phyloP scores from a whole-genome alignment of 495 filamentous ascomycete genomes.

The Niebla homalea region DNA sequence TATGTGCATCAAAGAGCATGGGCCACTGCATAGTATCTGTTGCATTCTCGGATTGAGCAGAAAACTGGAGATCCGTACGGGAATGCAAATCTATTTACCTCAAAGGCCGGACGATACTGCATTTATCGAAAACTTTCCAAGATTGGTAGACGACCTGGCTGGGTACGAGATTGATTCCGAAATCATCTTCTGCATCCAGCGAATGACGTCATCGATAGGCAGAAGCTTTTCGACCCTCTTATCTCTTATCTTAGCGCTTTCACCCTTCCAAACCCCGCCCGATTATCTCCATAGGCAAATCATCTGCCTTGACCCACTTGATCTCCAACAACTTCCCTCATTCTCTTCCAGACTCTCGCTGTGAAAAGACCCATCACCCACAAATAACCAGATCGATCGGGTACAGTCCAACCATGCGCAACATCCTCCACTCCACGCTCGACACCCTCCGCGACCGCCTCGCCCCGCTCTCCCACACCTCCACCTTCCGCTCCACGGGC shows the following conservation, averaged over 20 bases:
- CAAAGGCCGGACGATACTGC: no score
- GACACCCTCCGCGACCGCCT: conserved; percentile 79
- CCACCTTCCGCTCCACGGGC: conserved; percentile 84
- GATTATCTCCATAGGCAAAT: background rate
- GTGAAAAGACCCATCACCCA: background rate
- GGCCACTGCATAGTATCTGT: no score
- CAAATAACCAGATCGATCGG: background rate
- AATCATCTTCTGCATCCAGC: no score
- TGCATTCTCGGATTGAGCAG: no score
- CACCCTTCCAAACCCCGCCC: no score
- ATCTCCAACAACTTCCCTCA: background rate
- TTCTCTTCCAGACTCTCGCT: background rate
- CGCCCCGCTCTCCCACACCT: conserved; percentile 74
- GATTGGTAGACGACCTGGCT: no score
- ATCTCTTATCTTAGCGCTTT: background rate
- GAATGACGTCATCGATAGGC: no score
- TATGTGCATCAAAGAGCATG: no score
- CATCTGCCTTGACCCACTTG: background rate
- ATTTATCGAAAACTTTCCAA: no score
- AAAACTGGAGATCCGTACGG: no score
- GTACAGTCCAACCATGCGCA: conserved; percentile 25
- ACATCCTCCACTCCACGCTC: conserved; percentile 65
- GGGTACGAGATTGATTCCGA: no score
- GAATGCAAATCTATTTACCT: no score
- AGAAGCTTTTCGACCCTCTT: background rate